Evolutionary conservation across 768 basidiomycete genomes (phyloP).

Genomic region (Rhodocollybia butyracea): DNA sequence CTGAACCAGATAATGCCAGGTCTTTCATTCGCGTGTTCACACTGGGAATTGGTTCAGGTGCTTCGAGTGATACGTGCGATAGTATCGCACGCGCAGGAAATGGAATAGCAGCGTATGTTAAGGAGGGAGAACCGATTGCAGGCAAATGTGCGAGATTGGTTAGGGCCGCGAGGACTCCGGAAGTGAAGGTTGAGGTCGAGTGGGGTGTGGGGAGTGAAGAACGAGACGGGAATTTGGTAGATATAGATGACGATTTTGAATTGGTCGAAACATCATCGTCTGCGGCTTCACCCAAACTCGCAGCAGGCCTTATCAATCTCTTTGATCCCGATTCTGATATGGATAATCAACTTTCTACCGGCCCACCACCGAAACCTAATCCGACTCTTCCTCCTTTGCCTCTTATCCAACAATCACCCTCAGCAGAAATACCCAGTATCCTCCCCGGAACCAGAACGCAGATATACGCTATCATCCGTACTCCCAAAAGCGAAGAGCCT

Average conservation of each 20-base stretch:
- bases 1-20: neutral
- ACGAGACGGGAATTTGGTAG: neutral
- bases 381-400: slow-evolving; percentile 26
- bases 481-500: no score
- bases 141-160: slow-evolving; percentile 49
- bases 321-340: slow-evolving; percentile 4
- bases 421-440: slow-evolving; percentile 29
- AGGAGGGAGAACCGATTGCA: slow-evolving; percentile 40
- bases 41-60: slow-evolving; percentile 45
- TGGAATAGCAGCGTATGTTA: slow-evolving; percentile 46
- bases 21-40: slow-evolving; percentile 47
- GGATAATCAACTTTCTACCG: slow-evolving; percentile 1
- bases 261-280: no score
- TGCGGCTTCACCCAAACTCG: slow-evolving; percentile 18
- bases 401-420: slow-evolving; percentile 29
- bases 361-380: slow-evolving; percentile 20
- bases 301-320: slow-evolving; percentile 12
- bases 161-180: slow-evolving; percentile 41
- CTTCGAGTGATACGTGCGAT: slow-evolving; percentile 49
- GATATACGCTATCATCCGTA: slow-evolving; percentile 21
- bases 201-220: slow-evolving; percentile 31
- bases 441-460: slow-evolving; percentile 23
- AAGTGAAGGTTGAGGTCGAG: slow-evolving; percentile 44
- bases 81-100: slow-evolving; percentile 52
- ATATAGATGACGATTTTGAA: slow-evolving; percentile 18